Percentiles rank a stretch among this genome's conserved stretches.
phyloP scores from a whole-genome alignment of 768 basidiomycete species.

The Lactifluus pinguis region DNA sequence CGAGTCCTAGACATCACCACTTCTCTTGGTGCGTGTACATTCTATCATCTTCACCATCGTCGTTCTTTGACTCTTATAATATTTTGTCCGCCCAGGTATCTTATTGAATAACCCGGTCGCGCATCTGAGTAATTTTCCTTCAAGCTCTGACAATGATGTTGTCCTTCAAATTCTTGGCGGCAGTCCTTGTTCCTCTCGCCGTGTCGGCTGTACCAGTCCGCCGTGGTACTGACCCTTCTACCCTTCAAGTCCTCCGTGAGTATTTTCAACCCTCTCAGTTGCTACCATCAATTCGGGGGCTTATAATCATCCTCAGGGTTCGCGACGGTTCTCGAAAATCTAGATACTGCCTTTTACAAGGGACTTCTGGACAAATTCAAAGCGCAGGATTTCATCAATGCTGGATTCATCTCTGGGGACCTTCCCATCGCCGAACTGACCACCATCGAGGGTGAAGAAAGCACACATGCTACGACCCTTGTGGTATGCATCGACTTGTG shows the following conservation, averaged over 20 bases:
- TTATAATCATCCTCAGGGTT: conserved; percentile 41
- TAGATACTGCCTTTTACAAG: conserved; percentile 61
- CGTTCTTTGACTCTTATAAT: not conserved
- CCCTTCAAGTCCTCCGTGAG: conserved; percentile 50
- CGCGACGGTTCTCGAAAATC: conserved; percentile 63
- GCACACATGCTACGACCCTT: conserved; percentile 45
- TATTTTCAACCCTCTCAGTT: conserved; percentile 12
- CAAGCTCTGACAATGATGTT: conserved; percentile 32
- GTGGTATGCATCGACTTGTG: conserved; percentile 30
- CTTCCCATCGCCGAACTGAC: conserved; percentile 54
- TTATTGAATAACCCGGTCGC: conserved; percentile 64
- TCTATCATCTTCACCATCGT: not conserved
- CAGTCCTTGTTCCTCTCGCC: conserved; percentile 35
- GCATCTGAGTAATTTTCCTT: conserved; percentile 36
- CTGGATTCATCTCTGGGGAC: conserved; percentile 51
- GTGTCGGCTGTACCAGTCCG: conserved; percentile 43
- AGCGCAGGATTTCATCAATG: conserved; percentile 48
- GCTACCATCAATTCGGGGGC: not conserved
- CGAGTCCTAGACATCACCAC: not conserved
- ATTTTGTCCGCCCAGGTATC: conserved; percentile 16
- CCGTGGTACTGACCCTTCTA: conserved; percentile 28
- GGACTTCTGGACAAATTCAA: conserved; percentile 60
- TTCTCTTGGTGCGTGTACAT: not conserved
- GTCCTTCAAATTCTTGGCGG: conserved; percentile 31
- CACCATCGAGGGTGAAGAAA: conserved; percentile 52